Percentiles rank a stretch among this genome's conserved stretches.
Conservation (phyloP, 2,329 filamentous ascomycete genomes). For the Coleophoma eucalyptorum region DNA sequence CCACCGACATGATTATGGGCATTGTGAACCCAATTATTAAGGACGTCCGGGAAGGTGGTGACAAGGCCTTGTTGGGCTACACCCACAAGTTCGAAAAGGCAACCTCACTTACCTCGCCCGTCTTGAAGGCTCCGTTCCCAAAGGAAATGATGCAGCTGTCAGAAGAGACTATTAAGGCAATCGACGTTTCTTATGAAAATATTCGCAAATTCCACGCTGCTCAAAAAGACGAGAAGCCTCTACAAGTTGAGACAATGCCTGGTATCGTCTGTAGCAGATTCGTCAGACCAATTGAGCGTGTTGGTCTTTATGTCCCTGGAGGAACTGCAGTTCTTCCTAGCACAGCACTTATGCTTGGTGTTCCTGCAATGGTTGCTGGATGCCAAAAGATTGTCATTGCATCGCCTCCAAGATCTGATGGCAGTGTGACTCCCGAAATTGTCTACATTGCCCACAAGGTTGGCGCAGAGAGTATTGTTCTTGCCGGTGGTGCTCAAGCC, state of each 20-base stretch:
- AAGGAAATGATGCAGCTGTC: conserved; percentile 79
- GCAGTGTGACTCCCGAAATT: conserved; percentile 90
- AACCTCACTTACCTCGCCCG: conserved; percentile 82
- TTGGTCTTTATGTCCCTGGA: conserved; percentile 94
- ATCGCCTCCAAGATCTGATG: conserved; percentile 84
- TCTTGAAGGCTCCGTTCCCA: conserved; percentile 86
- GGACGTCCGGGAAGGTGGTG: conserved; percentile 77
- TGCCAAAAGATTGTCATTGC: conserved; percentile 94
- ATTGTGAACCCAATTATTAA: conserved; percentile 91
- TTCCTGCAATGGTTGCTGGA: conserved; percentile 94
- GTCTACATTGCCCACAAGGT: conserved; percentile 98
- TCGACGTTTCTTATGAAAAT: conserved; percentile 90
- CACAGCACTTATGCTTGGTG: conserved; percentile 95
- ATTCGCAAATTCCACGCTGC: conserved; percentile 92
- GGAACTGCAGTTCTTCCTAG: conserved; percentile 96
- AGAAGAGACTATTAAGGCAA: conserved; percentile 83
- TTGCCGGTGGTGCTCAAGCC: conserved; percentile 93
- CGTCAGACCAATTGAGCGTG: conserved; percentile 84
- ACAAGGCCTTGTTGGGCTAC: conserved; percentile 84
- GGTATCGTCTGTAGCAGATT: conserved; percentile 94
- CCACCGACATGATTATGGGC: conserved; percentile 87
- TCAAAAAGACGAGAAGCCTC: conserved; percentile 77
- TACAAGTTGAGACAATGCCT: conserved; percentile 95
- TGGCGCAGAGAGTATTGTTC: conserved; percentile 90
- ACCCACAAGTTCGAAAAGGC: conserved; percentile 99